Evolutionary conservation across 1,139 yeast species (phyloP), one percentile per base, ranked within the genome.

Genomic region (Hyphopichia burtonii): DNA sequence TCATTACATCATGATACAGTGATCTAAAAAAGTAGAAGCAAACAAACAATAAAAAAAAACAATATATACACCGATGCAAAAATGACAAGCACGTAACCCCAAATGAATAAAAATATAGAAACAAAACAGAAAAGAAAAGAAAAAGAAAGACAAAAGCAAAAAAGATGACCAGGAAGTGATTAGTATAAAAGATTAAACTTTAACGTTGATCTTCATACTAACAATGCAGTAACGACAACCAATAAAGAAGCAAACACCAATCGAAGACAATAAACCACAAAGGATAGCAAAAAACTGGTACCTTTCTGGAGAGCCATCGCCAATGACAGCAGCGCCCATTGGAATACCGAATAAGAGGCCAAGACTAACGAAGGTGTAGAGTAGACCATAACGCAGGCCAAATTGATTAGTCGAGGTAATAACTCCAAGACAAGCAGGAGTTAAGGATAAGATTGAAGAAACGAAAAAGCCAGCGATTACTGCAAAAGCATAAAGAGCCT

Each of bases 391-490:
- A 31, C 76, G 52, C 41, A 66, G 66, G 2, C 82, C 83, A 50
- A 76, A 75, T 45, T 76, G 77, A 31, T 63, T 58, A 2, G 78
- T 74, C 19, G 63, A 60, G n/a, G 76, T 71, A 16, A 78, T 71
- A 34, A 73, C 76, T 1, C 78, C 74, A 23, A 76, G 65, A 52
- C 82, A 77, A 8, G 71, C 70, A 4, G 83, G 82, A 14, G 78
- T 60, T 38, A 77, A 45, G 6, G 78, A 64, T 41, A 77, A 53
- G 3, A 78, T 69, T 3, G 78, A 70, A 1, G 81, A 81, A 4
- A 73, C 64, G 46, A 72, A 69, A 54, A 79, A 76, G 0, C 87
- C 86, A 48, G 76, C 77, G 1, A 74, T 37, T 6, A 68, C 69
- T 6, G 81, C 66, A 53, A 80, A 80, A 0, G 67, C 66, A 47